These are phyloP conservation scores for Trichosporon sp. DNA, from an alignment of 1,284 basidiomycete species.

Conservation along the genomic window DNA sequence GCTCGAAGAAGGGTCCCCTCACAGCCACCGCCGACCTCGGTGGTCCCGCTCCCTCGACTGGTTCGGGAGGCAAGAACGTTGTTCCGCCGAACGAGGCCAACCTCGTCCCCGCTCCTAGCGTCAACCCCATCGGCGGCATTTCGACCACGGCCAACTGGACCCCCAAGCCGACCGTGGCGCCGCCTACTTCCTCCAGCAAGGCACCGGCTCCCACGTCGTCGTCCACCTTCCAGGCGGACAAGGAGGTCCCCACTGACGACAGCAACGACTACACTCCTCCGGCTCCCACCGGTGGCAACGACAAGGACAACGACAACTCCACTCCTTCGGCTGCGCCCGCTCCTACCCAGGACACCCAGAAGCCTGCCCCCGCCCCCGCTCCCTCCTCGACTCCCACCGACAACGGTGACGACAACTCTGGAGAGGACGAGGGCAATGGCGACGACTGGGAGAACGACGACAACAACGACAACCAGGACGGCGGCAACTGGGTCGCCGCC, in stretches of 20 bases:
- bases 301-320: neutral
- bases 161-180: constrained; percentile 12
- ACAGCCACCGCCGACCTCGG: constrained; percentile 15
- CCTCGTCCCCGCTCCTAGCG: constrained; percentile 3
- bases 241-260: constrained; percentile 12
- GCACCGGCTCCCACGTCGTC: constrained; percentile 1
- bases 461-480: neutral
- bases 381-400: neutral
- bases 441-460: neutral
- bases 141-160: neutral
- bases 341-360: neutral
- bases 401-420: neutral
- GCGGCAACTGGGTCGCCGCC: constrained; percentile 1
- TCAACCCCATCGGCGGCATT: constrained; percentile 11
- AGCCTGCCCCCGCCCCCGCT: constrained; percentile 7
- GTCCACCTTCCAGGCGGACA: neutral
- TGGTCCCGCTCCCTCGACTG: constrained; percentile 20
- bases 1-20: constrained; percentile 24
- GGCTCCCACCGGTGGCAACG: constrained; percentile 20
- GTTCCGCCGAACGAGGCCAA: constrained; percentile 4
- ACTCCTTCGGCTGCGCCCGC: constrained; percentile 23
- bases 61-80: constrained; percentile 23
- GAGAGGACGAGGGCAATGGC: constrained; percentile 1
- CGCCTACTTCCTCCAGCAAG: neutral
- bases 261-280: constrained; percentile 11